These are phyloP conservation scores for Myxozyma udenii DNA, from an alignment of 805 yeast species.

Conservation along the genomic window DNA sequence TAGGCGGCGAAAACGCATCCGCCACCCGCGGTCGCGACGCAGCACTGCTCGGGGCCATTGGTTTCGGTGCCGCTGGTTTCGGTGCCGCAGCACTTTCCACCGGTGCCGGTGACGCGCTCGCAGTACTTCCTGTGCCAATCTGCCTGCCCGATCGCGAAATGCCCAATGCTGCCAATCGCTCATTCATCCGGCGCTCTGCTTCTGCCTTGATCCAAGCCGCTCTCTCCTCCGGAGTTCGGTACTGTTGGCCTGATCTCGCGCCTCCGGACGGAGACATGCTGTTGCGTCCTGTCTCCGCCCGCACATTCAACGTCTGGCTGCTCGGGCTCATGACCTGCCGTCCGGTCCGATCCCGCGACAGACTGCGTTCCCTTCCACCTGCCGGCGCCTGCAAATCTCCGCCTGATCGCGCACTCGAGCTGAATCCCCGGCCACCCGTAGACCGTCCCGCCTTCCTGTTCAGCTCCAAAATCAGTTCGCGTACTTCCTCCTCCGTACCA, in stretches of 20 bases:
- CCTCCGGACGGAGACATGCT: not conserved
- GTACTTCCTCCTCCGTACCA: constrained; percentile 69
- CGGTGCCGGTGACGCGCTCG: constrained; percentile 21
- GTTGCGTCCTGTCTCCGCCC: not conserved
- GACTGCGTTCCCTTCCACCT: not conserved
- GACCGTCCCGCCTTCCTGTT: constrained; percentile 21
- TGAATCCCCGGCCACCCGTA: not conserved
- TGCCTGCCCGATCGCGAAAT: constrained; percentile 42
- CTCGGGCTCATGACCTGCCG: too few species aligned
- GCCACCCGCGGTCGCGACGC: too few species aligned
- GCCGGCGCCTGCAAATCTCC: not conserved
- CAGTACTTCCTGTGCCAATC: too few species aligned
- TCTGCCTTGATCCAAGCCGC: constrained; percentile 81
- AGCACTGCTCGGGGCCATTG: too few species aligned
- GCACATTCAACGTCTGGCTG: not conserved
- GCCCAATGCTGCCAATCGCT: constrained; percentile 77
- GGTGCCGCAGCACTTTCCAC: not conserved
- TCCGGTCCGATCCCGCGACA: not conserved
- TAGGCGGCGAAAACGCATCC: constrained; percentile 1
- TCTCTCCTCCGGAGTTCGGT: constrained; percentile 58
- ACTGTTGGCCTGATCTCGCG: constrained; percentile 32
- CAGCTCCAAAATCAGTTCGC: constrained; percentile 57
- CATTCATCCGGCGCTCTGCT: constrained; percentile 78
- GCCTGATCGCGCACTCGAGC: not conserved
- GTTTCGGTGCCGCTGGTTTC: not conserved